Conservation (phyloP, 495 filamentous ascomycete genomes). For the Niebla homalea region DNA sequence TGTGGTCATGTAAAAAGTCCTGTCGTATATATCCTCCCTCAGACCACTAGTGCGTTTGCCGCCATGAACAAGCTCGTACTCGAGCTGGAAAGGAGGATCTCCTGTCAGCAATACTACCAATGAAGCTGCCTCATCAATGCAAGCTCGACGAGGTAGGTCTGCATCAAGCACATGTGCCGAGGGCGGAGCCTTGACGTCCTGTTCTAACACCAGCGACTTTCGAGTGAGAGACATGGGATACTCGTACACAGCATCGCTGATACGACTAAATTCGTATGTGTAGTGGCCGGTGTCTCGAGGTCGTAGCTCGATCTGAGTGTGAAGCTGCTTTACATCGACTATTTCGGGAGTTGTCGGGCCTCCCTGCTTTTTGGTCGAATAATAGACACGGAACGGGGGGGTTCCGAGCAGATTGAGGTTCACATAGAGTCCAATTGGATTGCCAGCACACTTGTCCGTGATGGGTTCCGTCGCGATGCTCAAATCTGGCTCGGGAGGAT, state of each 20-base stretch:
- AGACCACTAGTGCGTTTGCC: constrained; percentile 63
- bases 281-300: constrained; percentile 72
- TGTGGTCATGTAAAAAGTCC: constrained; percentile 56
- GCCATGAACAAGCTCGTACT: constrained; percentile 88
- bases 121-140: constrained; percentile 66
- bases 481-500: constrained; percentile 77
- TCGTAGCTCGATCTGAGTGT: constrained; percentile 72
- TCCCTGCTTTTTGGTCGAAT: constrained; percentile 51
- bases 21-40: constrained; percentile 45
- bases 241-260: constrained; percentile 68
- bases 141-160: constrained; percentile 43
- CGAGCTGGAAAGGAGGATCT: constrained; percentile 73
- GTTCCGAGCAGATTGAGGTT: constrained; percentile 81
- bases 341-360: constrained; percentile 35
- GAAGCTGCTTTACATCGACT: constrained; percentile 46
- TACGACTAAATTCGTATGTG: constrained; percentile 66
- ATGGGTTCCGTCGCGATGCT: constrained; percentile 62
- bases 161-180: constrained; percentile 56
- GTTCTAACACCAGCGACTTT: constrained; percentile 52
- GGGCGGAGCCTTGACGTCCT: constrained; percentile 84
- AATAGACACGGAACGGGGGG: constrained; percentile 69
- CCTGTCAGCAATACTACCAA: constrained; percentile 63
- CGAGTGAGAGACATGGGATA: constrained; percentile 32
- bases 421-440: constrained; percentile 76
- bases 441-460: constrained; percentile 86